A percentile compares a stretch with the other conserved stretches of the same genome.
Evolutionary conservation across 2,329 filamentous ascomycete species (phyloP).

Genomic region (Aureobasidium sp.): DNA sequence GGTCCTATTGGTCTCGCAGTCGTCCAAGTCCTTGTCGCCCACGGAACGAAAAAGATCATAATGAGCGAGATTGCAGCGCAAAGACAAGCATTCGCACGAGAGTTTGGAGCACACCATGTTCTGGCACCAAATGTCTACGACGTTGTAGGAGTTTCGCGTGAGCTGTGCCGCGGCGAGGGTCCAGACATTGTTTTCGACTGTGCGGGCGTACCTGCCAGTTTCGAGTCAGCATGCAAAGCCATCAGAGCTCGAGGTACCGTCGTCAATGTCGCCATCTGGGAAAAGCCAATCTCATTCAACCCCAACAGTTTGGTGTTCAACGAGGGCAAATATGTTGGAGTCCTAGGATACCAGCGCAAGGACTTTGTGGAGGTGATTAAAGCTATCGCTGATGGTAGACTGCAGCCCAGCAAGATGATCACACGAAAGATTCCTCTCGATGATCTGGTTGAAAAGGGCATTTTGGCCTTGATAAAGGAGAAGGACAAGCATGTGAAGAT

Average conservation of each 20-base stretch:
- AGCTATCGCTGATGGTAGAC: slow-evolving; percentile 17
- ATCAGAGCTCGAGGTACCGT: slow-evolving; percentile 20
- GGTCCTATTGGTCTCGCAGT: slow-evolving; percentile 58
- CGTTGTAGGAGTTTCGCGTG: slow-evolving; percentile 1
- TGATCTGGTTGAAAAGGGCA: slow-evolving; percentile 19
- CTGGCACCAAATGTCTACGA: slow-evolving; percentile 16
- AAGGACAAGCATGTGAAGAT: slow-evolving; percentile 21
- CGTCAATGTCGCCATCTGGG: slow-evolving; percentile 21
- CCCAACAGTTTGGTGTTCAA: slow-evolving; percentile 18
- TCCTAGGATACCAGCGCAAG: slow-evolving; percentile 19
- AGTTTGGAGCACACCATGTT: slow-evolving; percentile 18
- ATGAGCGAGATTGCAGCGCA: slow-evolving; percentile 44
- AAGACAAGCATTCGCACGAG: slow-evolving; percentile 14
- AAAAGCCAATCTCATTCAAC: slow-evolving; percentile 19
- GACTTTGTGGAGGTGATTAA: slow-evolving; percentile 20
- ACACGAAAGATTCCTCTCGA: slow-evolving; percentile 19
- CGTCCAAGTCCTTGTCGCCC: slow-evolving; percentile 51
- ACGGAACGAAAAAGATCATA: slow-evolving; percentile 49
- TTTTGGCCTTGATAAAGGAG: slow-evolving; percentile 19
- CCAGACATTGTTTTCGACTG: slow-evolving; percentile 19
- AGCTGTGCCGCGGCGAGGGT: slow-evolving; percentile 13
- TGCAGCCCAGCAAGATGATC: slow-evolving; percentile 19
- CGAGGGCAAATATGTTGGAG: slow-evolving; percentile 19
- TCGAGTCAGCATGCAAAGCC: slow-evolving; percentile 17
- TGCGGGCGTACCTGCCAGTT: slow-evolving; percentile 17